These are phyloP conservation scores for Trichocladium antarcticum DNA, from an alignment of 495 filamentous ascomycete genomes.

Conservation along the genomic window DNA sequence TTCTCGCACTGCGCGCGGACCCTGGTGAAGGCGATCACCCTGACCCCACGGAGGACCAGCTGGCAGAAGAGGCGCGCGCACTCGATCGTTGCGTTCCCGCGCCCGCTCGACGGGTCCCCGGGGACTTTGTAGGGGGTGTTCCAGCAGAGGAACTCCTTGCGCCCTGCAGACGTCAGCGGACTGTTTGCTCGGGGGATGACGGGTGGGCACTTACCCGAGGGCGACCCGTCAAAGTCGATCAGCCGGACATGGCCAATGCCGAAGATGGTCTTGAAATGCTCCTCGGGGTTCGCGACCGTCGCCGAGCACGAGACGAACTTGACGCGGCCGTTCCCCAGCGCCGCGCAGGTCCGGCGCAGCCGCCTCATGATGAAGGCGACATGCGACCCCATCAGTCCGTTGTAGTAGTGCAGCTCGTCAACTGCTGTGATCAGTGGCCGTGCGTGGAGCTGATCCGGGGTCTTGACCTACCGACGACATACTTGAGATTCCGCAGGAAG, in stretches of 20 bases:
- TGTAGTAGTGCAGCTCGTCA: slow-evolving; percentile 91
- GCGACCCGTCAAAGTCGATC: slow-evolving; percentile 86
- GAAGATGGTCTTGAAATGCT: slow-evolving; percentile 91
- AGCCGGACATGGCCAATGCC: slow-evolving; percentile 68
- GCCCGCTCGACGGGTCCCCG: slow-evolving; percentile 70
- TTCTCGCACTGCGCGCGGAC: slow-evolving; percentile 81
- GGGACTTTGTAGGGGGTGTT: slow-evolving; percentile 95
- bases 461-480: slow-evolving; percentile 59
- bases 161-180: slow-evolving; percentile 26
- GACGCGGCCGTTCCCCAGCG: slow-evolving; percentile 77
- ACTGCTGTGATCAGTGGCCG: slow-evolving; percentile 29
- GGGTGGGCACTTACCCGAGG: slow-evolving; percentile 44
- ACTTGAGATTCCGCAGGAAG: slow-evolving; percentile 81
- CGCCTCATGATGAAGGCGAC: slow-evolving; percentile 92
- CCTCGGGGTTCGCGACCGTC: slow-evolving; percentile 85
- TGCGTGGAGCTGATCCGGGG: neutral
- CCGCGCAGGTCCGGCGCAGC: slow-evolving; percentile 77
- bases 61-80: slow-evolving; percentile 83
- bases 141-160: slow-evolving; percentile 96
- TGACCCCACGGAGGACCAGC: slow-evolving; percentile 74
- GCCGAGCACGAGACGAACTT: slow-evolving; percentile 97
- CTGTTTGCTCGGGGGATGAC: neutral
- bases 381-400: slow-evolving; percentile 87
- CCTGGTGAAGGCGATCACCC: slow-evolving; percentile 89
- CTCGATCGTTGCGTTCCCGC: slow-evolving; percentile 72